A percentile compares a stretch with the other conserved stretches of the same genome.
phyloP scores from a whole-genome alignment of 2,329 filamentous ascomycete species.

The Trichoderma gracile region DNA sequence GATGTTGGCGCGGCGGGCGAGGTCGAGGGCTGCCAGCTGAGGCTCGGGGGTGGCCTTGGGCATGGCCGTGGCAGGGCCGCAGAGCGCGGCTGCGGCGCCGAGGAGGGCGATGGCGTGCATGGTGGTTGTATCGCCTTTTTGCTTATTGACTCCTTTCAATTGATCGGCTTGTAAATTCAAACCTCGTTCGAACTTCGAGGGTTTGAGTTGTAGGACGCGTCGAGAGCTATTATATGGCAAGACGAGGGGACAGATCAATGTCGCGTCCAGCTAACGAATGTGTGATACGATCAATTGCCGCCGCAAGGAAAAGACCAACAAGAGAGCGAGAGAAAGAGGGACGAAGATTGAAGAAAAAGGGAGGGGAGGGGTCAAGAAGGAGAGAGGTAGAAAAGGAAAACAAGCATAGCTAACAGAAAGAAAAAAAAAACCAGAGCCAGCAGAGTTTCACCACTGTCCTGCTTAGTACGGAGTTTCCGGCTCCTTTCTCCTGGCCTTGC shows the following conservation, averaged over 20 bases:
- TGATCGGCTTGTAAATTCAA: neutral
- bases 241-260: neutral
- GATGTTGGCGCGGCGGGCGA: conserved; percentile 21
- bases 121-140: conserved; percentile 1
- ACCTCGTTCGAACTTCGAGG: neutral
- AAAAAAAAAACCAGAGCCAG: neutral
- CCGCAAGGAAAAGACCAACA: neutral
- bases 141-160: neutral
- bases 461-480: conserved; percentile 1
- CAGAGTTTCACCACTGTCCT: conserved; percentile 10
- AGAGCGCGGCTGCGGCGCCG: conserved; percentile 33
- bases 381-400: neutral
- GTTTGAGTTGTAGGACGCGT: neutral
- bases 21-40: conserved; percentile 27
- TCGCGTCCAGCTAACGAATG: conserved; percentile 6
- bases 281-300: neutral
- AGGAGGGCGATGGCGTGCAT: conserved; percentile 40
- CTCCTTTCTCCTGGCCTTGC: neutral
- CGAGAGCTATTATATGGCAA: neutral
- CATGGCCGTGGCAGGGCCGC: conserved; percentile 35
- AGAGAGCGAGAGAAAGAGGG: neutral
- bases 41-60: conserved; percentile 30
- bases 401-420: too few relatives aligned
- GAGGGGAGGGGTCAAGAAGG: neutral
- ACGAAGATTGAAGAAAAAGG: neutral